These are phyloP conservation scores for Cyberlindnera maritima DNA, from an alignment of 805 yeast species.

Conservation along the genomic window DNA sequence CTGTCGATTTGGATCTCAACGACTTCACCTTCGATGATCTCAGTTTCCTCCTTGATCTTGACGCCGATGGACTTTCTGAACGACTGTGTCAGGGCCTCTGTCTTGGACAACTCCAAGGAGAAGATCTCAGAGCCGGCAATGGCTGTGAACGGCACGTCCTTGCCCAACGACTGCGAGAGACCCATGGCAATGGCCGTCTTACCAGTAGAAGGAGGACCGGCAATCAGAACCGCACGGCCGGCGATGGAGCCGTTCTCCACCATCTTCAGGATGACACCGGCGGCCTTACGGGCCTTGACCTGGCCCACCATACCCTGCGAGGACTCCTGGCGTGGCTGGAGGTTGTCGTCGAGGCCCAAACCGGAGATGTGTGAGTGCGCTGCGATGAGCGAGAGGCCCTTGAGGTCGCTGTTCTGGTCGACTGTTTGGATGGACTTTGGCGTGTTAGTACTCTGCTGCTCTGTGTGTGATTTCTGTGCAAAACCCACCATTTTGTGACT, in stretches of 20 bases:
- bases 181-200: conserved; percentile 99
- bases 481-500: too few relatives aligned
- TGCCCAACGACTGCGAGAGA: conserved; percentile 65
- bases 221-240: conserved; percentile 91
- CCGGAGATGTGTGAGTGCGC: conserved; percentile 99
- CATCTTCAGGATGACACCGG: conserved; percentile 91
- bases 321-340: conserved; percentile 65
- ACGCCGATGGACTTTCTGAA: conserved; percentile 95
- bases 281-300: conserved; percentile 90
- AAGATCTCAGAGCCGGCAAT: conserved; percentile 93
- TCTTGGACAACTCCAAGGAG: conserved; percentile 88
- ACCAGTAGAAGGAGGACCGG: conserved; percentile 99
- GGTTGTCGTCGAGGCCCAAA: conserved; percentile 88
- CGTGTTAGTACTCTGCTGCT: not conserved
- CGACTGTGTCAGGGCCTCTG: conserved; percentile 95
- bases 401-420: conserved; percentile 45
- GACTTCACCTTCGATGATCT: conserved; percentile 97
- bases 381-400: conserved; percentile 78
- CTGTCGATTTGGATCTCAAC: conserved; percentile 95
- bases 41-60: conserved; percentile 94
- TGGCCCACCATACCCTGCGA: conserved; percentile 99
- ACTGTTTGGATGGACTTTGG: conserved; percentile 40
- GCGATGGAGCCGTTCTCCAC: conserved; percentile 93
- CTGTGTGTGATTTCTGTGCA: too few relatives aligned
- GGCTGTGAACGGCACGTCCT: conserved; percentile 87